Evolutionary conservation across 2,329 filamentous ascomycete genomes (phyloP), one percentile per base, ranked within the genome.

Genomic region (Alternaria dauci): DNA sequence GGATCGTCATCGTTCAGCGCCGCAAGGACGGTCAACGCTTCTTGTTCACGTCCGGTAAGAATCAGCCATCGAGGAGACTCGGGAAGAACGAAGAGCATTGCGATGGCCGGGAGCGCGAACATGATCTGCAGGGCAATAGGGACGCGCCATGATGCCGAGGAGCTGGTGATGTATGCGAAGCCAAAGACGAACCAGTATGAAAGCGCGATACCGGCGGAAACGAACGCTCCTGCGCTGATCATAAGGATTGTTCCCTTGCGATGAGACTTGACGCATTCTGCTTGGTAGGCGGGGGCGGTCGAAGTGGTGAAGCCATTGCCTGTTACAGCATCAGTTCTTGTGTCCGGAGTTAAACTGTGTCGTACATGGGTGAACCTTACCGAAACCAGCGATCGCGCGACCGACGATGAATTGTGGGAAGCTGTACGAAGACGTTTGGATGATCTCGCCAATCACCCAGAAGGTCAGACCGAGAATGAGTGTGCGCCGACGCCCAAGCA

Each of bases 11-110:
- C 70, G 57, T 76, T 76, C 14, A 77, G 68, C 1, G 73, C 75
- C 5, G 70, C 66, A 9, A 78, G 71, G 9, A 76, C 72, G 1
- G 62, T 68, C 38, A 76, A 59, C 8, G 76, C 76, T 61, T 77
- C 74, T 20, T 86, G 81, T 61, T 86, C 83, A 14, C 81, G 79
- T 41, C 85, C 85, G 70, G 86, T 85, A 48, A 87, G 72, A 26
- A 88, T 82, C 7, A 88, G 78, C 84, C 85, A 88, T 53, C 86
- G 81, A 9, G 86, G 86, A 0, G 84, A 86, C 67, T 88, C 86
- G 11, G 86, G 86, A 1, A 87, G 77, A 14, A 79, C 78, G 55
- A 84, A 76, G 4, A 84, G 61, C 5, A 85, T 82, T 42, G 85
- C 81, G 51, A 87, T 76, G 26, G 87, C 85, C 36, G 87, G 77